Evolutionary conservation across 2,329 filamentous ascomycete genomes (phyloP).

Genomic region (Cladosporium sp.): DNA sequence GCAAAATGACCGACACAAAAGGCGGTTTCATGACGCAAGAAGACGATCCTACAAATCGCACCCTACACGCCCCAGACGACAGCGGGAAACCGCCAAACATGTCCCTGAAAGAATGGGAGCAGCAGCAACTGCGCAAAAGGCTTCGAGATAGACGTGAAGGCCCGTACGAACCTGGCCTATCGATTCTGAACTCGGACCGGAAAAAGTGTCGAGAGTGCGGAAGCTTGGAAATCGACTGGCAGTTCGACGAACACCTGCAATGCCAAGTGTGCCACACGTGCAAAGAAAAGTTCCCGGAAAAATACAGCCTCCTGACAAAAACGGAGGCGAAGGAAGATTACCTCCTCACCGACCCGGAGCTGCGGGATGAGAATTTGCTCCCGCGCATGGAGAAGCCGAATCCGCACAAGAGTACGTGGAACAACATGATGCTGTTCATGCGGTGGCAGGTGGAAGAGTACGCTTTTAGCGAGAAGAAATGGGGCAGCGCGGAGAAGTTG

Average conservation of each 20-base stretch:
- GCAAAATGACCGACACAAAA: constrained; percentile 96
- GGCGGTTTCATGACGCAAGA: constrained; percentile 88
- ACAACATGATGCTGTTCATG: constrained; percentile 97
- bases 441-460: constrained; percentile 93
- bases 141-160: constrained; percentile 70
- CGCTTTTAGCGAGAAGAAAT: constrained; percentile 75
- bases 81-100: constrained; percentile 70
- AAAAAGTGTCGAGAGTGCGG: constrained; percentile 78
- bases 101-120: constrained; percentile 88
- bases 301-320: constrained; percentile 93
- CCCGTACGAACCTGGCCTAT: constrained; percentile 85
- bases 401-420: constrained; percentile 92
- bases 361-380: constrained; percentile 81
- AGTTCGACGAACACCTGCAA: constrained; percentile 82
- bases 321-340: constrained; percentile 96
- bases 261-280: constrained; percentile 73
- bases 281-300: constrained; percentile 86
- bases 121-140: constrained; percentile 67
- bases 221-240: constrained; percentile 84
- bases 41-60: constrained; percentile 86
- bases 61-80: constrained; percentile 57
- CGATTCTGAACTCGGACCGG: constrained; percentile 58
- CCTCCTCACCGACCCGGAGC: constrained; percentile 85
- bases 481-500: constrained; percentile 79
- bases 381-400: constrained; percentile 87